Evolutionary conservation across 345 rosid species (phyloP).

Genomic region (Eucalyptus tenuipes): DNA sequence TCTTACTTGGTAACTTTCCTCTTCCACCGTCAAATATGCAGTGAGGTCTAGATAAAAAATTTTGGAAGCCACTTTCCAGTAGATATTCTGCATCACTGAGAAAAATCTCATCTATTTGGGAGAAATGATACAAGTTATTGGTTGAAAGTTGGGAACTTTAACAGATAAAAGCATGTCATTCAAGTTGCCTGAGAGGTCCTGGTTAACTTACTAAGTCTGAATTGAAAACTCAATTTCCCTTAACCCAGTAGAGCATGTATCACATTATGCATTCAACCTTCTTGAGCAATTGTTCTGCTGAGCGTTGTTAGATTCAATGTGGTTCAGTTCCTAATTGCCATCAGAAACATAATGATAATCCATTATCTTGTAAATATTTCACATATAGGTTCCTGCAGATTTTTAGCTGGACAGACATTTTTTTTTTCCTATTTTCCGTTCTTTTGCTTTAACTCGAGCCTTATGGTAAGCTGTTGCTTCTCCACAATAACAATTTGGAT

Average conservation of each 20-base stretch:
- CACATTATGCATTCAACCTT: not conserved
- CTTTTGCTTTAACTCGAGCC: not conserved
- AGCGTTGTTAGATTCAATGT: not conserved
- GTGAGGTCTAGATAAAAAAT: not conserved
- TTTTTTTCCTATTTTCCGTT: not conserved
- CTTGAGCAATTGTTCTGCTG: not conserved
- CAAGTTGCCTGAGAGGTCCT: not conserved
- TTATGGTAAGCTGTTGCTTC: not conserved
- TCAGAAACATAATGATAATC: not conserved
- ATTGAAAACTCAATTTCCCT: not conserved
- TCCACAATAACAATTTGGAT: not conserved
- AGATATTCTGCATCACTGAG: not conserved
- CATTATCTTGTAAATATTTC: not conserved
- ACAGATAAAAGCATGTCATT: not conserved
- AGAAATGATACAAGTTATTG: not conserved
- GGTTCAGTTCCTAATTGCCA: not conserved
- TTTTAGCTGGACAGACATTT: not conserved
- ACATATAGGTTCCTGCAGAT: not conserved
- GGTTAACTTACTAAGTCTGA: not conserved
- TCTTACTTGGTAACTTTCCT: not conserved
- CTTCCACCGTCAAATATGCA: not conserved
- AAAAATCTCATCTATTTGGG: not conserved
- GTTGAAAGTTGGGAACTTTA: not conserved
- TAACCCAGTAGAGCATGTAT: not conserved
- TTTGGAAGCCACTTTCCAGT: not conserved